Percentiles rank a stretch among this genome's conserved stretches.
These are phyloP conservation scores for Allantophomopsis lycopodina DNA, from an alignment of 2,329 filamentous ascomycete genomes.

Conservation along the genomic window DNA sequence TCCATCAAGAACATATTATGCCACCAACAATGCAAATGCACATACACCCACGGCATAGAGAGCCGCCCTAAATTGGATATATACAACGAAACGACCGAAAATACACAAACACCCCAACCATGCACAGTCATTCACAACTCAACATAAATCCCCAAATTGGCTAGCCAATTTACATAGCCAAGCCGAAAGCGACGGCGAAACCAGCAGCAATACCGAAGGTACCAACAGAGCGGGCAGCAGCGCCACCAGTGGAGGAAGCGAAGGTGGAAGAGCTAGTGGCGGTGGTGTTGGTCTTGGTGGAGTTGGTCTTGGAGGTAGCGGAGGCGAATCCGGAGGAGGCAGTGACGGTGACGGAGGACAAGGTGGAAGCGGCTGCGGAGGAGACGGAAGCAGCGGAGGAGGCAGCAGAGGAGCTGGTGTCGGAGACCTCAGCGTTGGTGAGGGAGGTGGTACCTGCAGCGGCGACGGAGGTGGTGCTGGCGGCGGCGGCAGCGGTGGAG, in stretches of 20 bases:
- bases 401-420: conserved; percentile 4
- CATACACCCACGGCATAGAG: too few relatives aligned
- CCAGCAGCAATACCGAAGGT: too few relatives aligned
- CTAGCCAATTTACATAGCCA: too few relatives aligned
- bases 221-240: neutral
- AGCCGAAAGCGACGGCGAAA: too few relatives aligned
- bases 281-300: conserved; percentile 3
- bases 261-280: conserved; percentile 2
- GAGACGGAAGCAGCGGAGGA: conserved; percentile 4
- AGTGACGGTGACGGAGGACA: conserved; percentile 1
- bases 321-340: conserved; percentile 3
- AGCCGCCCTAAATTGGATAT: too few relatives aligned
- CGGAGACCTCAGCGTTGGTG: conserved; percentile 3
- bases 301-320: conserved; percentile 2
- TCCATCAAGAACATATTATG: too few relatives aligned
- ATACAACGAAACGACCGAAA: too few relatives aligned
- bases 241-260: conserved; percentile 1
- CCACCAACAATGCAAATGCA: too few relatives aligned
- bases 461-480: conserved; percentile 1
- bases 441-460: conserved; percentile 1
- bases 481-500: conserved; percentile 2
- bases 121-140: too few relatives aligned
- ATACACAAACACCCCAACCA: too few relatives aligned
- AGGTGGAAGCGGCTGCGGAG: conserved; percentile 3
- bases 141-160: too few relatives aligned